phyloP scores from a whole-genome alignment of 2,329 filamentous ascomycete genomes.

The Pochonia chlamydosporia region DNA sequence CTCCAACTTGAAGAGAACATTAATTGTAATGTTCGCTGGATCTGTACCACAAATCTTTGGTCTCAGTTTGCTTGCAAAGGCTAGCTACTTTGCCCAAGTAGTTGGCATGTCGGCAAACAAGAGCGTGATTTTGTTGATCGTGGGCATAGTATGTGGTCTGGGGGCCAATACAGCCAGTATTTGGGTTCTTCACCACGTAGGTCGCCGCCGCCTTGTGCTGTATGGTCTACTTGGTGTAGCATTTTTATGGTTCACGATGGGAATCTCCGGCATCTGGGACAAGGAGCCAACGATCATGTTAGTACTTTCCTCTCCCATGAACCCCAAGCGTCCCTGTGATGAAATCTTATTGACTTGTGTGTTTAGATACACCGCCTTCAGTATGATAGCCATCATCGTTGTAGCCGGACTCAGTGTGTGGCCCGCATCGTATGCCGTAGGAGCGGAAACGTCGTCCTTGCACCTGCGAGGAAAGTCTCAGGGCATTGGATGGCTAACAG shows the following conservation, averaged over 20 bases:
- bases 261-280: slow-evolving; percentile 38
- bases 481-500: slow-evolving; percentile 36
- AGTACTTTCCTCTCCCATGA: slow-evolving; percentile 11
- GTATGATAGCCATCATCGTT: slow-evolving; percentile 38
- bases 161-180: slow-evolving; percentile 36
- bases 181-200: slow-evolving; percentile 35
- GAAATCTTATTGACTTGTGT: background rate
- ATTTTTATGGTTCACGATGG: slow-evolving; percentile 37
- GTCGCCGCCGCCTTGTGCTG: slow-evolving; percentile 33
- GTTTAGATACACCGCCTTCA: slow-evolving; percentile 21
- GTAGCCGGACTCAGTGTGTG: slow-evolving; percentile 35
- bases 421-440: slow-evolving; percentile 34
- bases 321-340: no score
- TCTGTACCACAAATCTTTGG: slow-evolving; percentile 39
- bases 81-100: slow-evolving; percentile 33
- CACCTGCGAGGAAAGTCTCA: slow-evolving; percentile 37
- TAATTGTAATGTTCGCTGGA: slow-evolving; percentile 36
- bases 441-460: slow-evolving; percentile 36
- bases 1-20: slow-evolving; percentile 33
- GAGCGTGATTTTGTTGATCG: slow-evolving; percentile 37
- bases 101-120: slow-evolving; percentile 24
- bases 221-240: slow-evolving; percentile 24
- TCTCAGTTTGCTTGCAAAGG: slow-evolving; percentile 34
- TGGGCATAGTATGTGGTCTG: slow-evolving; percentile 39
- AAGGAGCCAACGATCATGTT: slow-evolving; percentile 26